Evolutionary conservation across 257 asterid genomes (phyloP).

Genomic region (Petunia axillaris): DNA sequence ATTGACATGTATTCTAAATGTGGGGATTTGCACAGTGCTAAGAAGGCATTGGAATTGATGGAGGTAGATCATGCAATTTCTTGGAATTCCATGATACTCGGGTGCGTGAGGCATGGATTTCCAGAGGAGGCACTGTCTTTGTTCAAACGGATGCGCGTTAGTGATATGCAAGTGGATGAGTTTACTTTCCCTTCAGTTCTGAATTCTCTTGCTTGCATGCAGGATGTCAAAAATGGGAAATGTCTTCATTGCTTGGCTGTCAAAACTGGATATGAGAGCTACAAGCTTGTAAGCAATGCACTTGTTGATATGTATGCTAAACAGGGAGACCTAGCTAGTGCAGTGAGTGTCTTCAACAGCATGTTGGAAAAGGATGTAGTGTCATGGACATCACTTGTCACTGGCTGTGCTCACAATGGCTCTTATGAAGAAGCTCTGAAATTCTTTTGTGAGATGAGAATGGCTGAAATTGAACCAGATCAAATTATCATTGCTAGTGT

Average conservation of each 20-base stretch:
- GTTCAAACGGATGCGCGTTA: constrained; percentile 59
- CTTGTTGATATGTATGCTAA: constrained; percentile 93
- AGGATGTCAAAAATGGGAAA: constrained; percentile 48
- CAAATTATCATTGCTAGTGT: constrained; percentile 57
- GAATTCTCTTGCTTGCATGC: constrained; percentile 59
- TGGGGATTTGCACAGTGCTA: constrained; percentile 62
- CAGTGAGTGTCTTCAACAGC: constrained; percentile 48
- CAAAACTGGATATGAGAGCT: constrained; percentile 63
- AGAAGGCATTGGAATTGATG: constrained; percentile 55
- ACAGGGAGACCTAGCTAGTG: constrained; percentile 47
- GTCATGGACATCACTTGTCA: constrained; percentile 85
- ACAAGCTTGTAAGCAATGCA: constrained; percentile 62
- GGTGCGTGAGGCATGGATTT: constrained; percentile 59
- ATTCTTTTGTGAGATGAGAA: constrained; percentile 63
- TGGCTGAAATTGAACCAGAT: constrained; percentile 52
- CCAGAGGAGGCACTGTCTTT: constrained; percentile 56
- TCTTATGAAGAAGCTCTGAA: constrained; percentile 60
- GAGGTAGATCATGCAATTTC: constrained; percentile 59
- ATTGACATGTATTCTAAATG: constrained; percentile 85
- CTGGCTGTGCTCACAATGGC: constrained; percentile 67
- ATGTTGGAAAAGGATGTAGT: constrained; percentile 66
- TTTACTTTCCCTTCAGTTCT: constrained; percentile 76
- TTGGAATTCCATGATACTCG: constrained; percentile 79
- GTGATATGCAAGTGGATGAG: constrained; percentile 62
- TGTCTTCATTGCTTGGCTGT: constrained; percentile 58